phyloP scores from a whole-genome alignment of 257 asterid genomes.

The Anisodus acutangulus region DNA sequence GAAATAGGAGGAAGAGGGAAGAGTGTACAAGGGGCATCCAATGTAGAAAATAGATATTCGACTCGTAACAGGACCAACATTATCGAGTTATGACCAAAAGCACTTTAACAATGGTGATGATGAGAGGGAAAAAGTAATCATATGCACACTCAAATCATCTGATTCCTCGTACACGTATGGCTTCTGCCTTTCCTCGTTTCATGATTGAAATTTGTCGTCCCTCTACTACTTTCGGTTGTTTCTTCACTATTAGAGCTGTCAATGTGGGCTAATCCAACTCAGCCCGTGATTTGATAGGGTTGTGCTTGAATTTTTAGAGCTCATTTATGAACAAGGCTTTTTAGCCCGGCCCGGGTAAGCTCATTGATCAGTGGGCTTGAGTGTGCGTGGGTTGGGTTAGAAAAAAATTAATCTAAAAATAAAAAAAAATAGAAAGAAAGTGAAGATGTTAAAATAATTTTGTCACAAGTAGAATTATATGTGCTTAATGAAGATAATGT shows the following conservation, averaged over 20 bases:
- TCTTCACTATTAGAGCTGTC: not conserved
- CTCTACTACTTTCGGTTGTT: not conserved
- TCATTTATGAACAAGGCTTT: too few relatives aligned
- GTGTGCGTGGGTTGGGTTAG: too few relatives aligned
- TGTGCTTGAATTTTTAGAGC: too few relatives aligned
- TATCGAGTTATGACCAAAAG: not conserved
- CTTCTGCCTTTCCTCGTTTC: not conserved
- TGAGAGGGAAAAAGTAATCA: not conserved
- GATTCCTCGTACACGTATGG: not conserved
- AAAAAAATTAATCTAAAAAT: too few relatives aligned
- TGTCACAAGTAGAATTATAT: too few relatives aligned
- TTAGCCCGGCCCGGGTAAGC: too few relatives aligned
- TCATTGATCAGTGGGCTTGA: too few relatives aligned
- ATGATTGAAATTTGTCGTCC: not conserved
- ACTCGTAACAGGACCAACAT: not conserved
- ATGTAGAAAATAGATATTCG: not conserved
- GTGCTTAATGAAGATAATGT: too few relatives aligned
- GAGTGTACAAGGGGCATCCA: not conserved
- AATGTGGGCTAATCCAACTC: too few relatives aligned
- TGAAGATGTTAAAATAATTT: too few relatives aligned
- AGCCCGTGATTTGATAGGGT: too few relatives aligned
- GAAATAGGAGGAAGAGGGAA: not conserved
- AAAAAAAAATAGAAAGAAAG: too few relatives aligned
- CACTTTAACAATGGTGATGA: not conserved
- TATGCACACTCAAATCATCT: slow-evolving; percentile 18